Conservation (phyloP, 2,329 filamentous ascomycete species). For the Aspergillus awamori region DNA sequence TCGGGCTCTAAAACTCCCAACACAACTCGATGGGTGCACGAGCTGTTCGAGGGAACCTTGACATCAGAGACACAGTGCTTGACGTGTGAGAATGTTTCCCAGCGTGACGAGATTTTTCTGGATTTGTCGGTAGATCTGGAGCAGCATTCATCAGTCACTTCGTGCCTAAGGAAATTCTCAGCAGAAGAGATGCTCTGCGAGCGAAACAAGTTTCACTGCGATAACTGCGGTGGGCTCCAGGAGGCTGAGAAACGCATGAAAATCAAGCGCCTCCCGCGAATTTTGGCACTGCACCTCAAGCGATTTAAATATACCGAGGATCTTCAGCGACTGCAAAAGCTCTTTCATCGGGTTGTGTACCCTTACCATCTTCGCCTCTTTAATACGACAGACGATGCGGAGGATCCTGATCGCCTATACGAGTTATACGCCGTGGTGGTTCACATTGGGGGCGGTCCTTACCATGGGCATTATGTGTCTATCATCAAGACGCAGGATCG, state of each 20-base stretch:
- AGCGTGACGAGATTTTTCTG: slow-evolving; percentile 92
- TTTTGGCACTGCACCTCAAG: slow-evolving; percentile 90
- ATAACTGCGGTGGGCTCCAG: slow-evolving; percentile 92
- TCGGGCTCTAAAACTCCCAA: slow-evolving; percentile 59
- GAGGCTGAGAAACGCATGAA: slow-evolving; percentile 99
- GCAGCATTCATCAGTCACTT: slow-evolving; percentile 93
- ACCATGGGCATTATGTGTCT: slow-evolving; percentile 96
- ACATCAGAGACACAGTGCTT: slow-evolving; percentile 96
- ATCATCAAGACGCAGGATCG: slow-evolving; percentile 97
- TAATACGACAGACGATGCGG: slow-evolving; percentile 94
- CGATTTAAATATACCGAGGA: slow-evolving; percentile 99
- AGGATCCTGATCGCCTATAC: slow-evolving; percentile 90
- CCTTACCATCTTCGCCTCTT: slow-evolving; percentile 95
- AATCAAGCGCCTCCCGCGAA: slow-evolving; percentile 89
- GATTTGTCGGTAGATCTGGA: slow-evolving; percentile 96
- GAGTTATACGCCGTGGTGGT: slow-evolving; percentile 97
- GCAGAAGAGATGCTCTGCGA: slow-evolving; percentile 98
- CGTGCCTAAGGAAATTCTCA: slow-evolving; percentile 92
- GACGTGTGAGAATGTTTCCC: slow-evolving; percentile 93
- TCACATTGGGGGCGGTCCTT: slow-evolving; percentile 94
- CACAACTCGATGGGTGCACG: slow-evolving; percentile 88
- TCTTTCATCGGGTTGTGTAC: slow-evolving; percentile 96
- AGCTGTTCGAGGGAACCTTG: slow-evolving; percentile 91
- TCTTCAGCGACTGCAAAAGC: slow-evolving; percentile 86
- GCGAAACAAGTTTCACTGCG: slow-evolving; percentile 98